Evolutionary conservation across 345 rosid species (phyloP), one percentile per base, ranked within the genome.

Genomic region (Erucastrum elatum): DNA sequence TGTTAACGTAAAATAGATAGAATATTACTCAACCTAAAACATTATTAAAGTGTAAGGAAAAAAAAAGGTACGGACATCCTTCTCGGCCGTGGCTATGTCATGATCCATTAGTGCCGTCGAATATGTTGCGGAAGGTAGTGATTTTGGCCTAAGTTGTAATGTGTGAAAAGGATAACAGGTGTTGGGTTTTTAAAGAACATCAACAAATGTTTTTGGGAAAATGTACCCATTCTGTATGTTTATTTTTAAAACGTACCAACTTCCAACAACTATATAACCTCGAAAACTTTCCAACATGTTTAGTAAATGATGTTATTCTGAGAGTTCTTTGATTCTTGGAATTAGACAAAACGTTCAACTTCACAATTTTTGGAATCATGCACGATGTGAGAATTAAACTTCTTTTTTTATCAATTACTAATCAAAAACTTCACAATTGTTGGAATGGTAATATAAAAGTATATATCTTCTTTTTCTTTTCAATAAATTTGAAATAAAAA

Each of bases 41-140:
- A 49, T 12, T 63, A 31, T 62, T 31, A 8, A 30, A 30, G 8
- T n/a, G 31, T n/a, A n/a, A 15, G 15, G 4, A 29, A 25, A 16
- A 10, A 12, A 39, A 9, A 9, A 11, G 11, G 15, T 31, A 71
- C 66, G 9, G 10, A 71, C 75, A 37, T 71, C 15, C 3, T 59
- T 59, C 66, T 71, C 58, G 8, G 37, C 11, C 6, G 67, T 60
- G 66, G 67, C 66, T 59, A 71, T 27, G n/a, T 25, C 8, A 27
- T 8, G 59, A 64, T 60, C 59, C 75, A 72, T 71, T 8, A 56
- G 29, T 56, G 74, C 21, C 33, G 70, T 39, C 10, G 26, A 11
- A 5, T 15, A 4, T 39, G 44, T 39, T 11, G 11, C 11, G 44
- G 8, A 39, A 8, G 8, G 4, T 4, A 44, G 37, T 46, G 39